Conservation (phyloP, 768 basidiomycete species). For the Pleurotus tuoliensis region DNA sequence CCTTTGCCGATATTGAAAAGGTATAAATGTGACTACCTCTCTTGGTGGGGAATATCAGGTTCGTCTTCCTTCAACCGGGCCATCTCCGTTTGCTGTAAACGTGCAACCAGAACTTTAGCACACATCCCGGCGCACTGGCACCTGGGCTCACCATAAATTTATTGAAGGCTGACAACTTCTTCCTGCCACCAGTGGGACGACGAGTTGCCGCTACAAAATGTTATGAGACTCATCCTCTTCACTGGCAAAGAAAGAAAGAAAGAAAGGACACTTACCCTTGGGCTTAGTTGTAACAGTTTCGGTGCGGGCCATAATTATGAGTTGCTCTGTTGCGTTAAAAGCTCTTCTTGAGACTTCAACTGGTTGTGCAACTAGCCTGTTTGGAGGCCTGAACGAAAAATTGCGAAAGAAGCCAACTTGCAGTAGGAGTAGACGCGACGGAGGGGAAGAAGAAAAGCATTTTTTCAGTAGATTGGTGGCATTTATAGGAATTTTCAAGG, state of each 20-base stretch:
- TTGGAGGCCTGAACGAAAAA: too few species aligned
- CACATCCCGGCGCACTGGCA: not conserved
- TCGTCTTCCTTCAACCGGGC: constrained; percentile 73
- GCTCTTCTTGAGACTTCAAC: too few species aligned
- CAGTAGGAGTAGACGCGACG: not conserved
- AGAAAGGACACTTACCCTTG: constrained; percentile 43
- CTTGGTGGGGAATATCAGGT: constrained; percentile 68
- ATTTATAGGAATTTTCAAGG: constrained; percentile 5
- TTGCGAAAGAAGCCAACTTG: too few species aligned
- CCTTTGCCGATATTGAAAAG: not conserved
- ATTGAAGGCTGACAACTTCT: constrained; percentile 74
- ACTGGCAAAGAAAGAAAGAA: constrained; percentile 8
- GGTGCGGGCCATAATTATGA: constrained; percentile 25
- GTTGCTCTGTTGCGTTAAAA: constrained; percentile 25
- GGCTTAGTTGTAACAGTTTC: constrained; percentile 41
- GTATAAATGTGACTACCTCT: constrained; percentile 46
- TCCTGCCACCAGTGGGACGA: constrained; percentile 43
- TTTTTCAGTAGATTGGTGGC: not conserved
- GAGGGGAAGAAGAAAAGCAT: not conserved
- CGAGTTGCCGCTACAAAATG: constrained; percentile 41
- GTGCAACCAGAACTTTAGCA: not conserved
- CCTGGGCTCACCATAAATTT: constrained; percentile 53
- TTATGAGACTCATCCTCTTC: constrained; percentile 13
- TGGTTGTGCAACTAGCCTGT: too few species aligned
- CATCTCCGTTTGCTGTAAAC: constrained; percentile 64